A percentile compares a stretch with the other conserved stretches of the same genome.
Evolutionary conservation across 805 yeast genomes (phyloP).

Genomic region (Saccharomycopsis javanensis): DNA sequence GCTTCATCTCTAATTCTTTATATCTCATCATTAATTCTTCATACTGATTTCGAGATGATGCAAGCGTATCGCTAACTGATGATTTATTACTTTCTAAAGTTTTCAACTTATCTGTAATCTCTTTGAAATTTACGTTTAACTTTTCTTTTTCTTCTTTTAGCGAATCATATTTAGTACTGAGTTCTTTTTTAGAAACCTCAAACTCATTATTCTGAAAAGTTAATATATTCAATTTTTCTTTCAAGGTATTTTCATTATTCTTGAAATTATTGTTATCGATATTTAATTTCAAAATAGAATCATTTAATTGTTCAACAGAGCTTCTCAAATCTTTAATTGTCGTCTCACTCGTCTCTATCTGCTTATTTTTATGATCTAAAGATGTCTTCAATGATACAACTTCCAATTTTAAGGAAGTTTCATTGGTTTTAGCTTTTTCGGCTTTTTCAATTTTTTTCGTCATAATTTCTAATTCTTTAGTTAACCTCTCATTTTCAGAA

Average conservation of each 20-base stretch:
- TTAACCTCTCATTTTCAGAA: slow-evolving; percentile 30
- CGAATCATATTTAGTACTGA: slow-evolving; percentile 25
- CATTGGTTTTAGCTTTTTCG: slow-evolving; percentile 25
- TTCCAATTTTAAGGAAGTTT: slow-evolving; percentile 39
- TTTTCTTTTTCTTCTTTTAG: slow-evolving; percentile 28
- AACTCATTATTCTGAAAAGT: slow-evolving; percentile 31
- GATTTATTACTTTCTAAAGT: slow-evolving; percentile 30
- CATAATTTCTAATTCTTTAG: slow-evolving; percentile 32
- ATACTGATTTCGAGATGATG: slow-evolving; percentile 50
- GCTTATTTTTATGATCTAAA: slow-evolving; percentile 36
- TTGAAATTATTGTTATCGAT: slow-evolving; percentile 34
- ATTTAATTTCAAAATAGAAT: slow-evolving; percentile 31
- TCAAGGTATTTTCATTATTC: slow-evolving; percentile 24
- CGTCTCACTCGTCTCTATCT: slow-evolving; percentile 30
- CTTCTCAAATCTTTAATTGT: slow-evolving; percentile 30
- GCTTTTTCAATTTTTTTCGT: slow-evolving; percentile 17
- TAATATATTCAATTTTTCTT: slow-evolving; percentile 30
- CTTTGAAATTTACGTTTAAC: slow-evolving; percentile 23
- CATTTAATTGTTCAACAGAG: slow-evolving; percentile 32
- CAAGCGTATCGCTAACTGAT: slow-evolving; percentile 36
- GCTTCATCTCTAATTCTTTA: slow-evolving; percentile 50
- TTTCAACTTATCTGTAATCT: slow-evolving; percentile 34
- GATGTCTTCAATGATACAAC: slow-evolving; percentile 38
- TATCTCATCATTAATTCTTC: slow-evolving; percentile 62
- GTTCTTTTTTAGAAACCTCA: slow-evolving; percentile 26